These are phyloP conservation scores for Tuber brumale DNA, from an alignment of 495 filamentous ascomycete genomes.

Conservation along the genomic window DNA sequence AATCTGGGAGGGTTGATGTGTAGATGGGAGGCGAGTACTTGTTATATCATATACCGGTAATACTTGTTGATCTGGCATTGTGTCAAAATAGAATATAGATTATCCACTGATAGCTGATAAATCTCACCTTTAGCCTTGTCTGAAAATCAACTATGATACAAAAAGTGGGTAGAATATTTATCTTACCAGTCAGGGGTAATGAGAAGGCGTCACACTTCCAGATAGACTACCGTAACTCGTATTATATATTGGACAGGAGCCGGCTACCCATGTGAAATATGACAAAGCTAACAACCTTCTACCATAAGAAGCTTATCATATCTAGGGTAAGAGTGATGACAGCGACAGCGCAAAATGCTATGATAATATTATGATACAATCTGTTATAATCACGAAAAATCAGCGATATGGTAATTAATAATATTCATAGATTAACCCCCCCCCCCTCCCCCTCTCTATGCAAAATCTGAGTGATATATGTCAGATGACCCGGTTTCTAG, in stretches of 20 bases:
- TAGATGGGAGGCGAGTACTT: neutral
- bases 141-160: no score
- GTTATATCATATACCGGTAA: neutral
- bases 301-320: neutral
- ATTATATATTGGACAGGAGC: neutral
- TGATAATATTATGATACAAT: neutral
- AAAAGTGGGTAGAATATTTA: neutral
- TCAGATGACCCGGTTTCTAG: neutral
- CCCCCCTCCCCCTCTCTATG: no score
- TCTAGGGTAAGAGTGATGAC: neutral
- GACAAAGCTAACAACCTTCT: neutral
- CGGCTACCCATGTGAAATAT: neutral
- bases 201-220: neutral
- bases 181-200: neutral
- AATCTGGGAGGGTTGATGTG: slow-evolving; percentile 33
- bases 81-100: neutral
- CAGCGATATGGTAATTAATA: no score
- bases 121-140: neutral
- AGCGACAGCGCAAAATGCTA: neutral
- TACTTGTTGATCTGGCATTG: neutral
- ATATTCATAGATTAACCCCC: no score
- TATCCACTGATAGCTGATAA: neutral
- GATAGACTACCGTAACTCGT: neutral
- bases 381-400: neutral
- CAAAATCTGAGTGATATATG: neutral